Conservation (phyloP, 805 yeast species). For the Candida germanica region DNA sequence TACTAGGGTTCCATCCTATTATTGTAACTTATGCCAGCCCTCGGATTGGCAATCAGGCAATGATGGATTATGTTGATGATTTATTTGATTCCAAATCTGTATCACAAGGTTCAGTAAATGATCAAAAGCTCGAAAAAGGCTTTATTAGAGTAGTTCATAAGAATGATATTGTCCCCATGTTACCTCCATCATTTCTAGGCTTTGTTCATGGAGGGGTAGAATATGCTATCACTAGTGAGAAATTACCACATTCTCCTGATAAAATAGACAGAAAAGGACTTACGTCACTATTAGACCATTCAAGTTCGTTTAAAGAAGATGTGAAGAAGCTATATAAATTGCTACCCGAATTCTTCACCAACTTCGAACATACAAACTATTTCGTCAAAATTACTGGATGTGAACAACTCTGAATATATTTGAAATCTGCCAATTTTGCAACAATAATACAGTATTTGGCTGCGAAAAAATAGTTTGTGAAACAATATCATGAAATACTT, state of each 20-base stretch:
- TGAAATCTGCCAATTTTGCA: background rate
- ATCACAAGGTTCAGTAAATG: slow-evolving; percentile 15
- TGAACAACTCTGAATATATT: no score
- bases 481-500: no score
- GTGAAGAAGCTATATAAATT: background rate
- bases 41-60: slow-evolving; percentile 53
- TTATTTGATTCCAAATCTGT: slow-evolving; percentile 41
- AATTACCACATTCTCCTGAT: slow-evolving; percentile 33
- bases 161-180: slow-evolving; percentile 55
- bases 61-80: slow-evolving; percentile 51
- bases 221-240: slow-evolving; percentile 39
- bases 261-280: slow-evolving; percentile 16
- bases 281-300: background rate
- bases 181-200: slow-evolving; percentile 46
- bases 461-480: no score
- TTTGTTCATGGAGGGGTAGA: slow-evolving; percentile 51
- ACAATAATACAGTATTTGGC: no score
- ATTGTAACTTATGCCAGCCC: slow-evolving; percentile 68
- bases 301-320: background rate
- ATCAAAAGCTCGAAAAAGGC: slow-evolving; percentile 32
- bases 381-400: slow-evolving; percentile 32
- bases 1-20: slow-evolving; percentile 52
- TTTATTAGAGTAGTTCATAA: slow-evolving; percentile 55
- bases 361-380: slow-evolving; percentile 25
- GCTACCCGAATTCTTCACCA: slow-evolving; percentile 6